Percentiles rank a stretch among this genome's conserved stretches.
These are phyloP conservation scores for Fusarium abutilonis DNA, from an alignment of 2,329 filamentous ascomycete genomes.

Conservation along the genomic window DNA sequence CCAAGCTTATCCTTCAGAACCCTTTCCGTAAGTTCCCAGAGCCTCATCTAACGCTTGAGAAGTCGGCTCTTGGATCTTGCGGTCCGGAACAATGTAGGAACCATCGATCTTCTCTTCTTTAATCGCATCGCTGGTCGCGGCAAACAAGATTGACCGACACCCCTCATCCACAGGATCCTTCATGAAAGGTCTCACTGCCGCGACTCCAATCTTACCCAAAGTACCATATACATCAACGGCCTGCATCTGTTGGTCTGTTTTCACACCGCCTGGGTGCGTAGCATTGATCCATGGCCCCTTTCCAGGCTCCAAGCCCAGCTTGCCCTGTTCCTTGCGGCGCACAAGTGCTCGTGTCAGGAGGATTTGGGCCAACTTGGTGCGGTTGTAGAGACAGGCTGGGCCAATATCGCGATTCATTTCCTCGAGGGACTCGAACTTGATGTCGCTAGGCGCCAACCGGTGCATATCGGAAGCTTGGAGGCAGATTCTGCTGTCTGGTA, in stretches of 20 bases:
- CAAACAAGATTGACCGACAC: constrained; percentile 12
- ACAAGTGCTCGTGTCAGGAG: not conserved
- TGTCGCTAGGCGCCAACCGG: not conserved
- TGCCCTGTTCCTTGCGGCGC: constrained; percentile 4
- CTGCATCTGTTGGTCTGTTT: constrained; percentile 11
- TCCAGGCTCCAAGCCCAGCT: constrained; percentile 6
- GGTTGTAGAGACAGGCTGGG: constrained; percentile 4
- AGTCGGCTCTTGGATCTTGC: constrained; percentile 5
- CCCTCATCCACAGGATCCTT: constrained; percentile 13
- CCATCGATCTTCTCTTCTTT: constrained; percentile 9
- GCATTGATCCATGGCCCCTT: constrained; percentile 14
- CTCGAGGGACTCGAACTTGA: not conserved
- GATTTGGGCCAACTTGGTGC: constrained; percentile 2
- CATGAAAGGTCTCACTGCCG: not conserved
- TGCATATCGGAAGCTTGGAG: constrained; percentile 8
- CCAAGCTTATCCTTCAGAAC: constrained; percentile 2
- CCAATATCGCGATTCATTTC: constrained; percentile 14
- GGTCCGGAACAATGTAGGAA: constrained; percentile 4
- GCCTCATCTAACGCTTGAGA: constrained; percentile 7
- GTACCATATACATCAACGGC: constrained; percentile 10
- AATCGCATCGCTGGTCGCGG: constrained; percentile 6
- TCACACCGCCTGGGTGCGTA: constrained; percentile 14
- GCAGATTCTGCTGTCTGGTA: constrained; percentile 5
- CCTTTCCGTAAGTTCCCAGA: not conserved
- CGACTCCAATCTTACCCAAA: constrained; percentile 10